Evolutionary conservation across 2,329 filamentous ascomycete species (phyloP).

Genomic region (Saccharata proteae): DNA sequence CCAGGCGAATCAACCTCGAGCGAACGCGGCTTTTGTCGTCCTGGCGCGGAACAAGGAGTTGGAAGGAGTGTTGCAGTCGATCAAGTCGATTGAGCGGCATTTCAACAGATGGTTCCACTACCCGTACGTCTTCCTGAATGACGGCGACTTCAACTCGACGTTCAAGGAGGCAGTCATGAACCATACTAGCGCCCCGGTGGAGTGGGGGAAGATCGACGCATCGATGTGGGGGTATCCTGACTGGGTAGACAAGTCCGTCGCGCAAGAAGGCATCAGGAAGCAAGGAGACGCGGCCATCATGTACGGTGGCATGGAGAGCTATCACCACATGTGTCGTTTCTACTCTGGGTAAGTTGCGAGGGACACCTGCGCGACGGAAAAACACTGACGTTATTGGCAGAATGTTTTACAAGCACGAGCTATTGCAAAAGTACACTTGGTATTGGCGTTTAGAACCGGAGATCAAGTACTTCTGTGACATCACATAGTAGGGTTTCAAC

Average conservation of each 20-base stretch:
- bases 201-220: slow-evolving; percentile 86
- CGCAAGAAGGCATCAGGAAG: slow-evolving; percentile 90
- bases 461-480: slow-evolving; percentile 99
- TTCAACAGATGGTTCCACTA: slow-evolving; percentile 99
- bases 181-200: slow-evolving; percentile 75
- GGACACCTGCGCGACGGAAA: not conserved
- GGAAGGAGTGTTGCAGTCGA: slow-evolving; percentile 87
- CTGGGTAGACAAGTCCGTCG: slow-evolving; percentile 89
- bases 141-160: slow-evolving; percentile 88
- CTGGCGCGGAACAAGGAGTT: slow-evolving; percentile 92
- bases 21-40: slow-evolving; percentile 92
- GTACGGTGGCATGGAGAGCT: slow-evolving; percentile 98
- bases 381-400: slow-evolving; percentile 29
- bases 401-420: slow-evolving; percentile 94
- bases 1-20: slow-evolving; percentile 65
- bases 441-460: slow-evolving; percentile 99
- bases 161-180: slow-evolving; percentile 84
- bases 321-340: slow-evolving; percentile 98
- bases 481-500: slow-evolving; percentile 66
- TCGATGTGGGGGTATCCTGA: slow-evolving; percentile 95
- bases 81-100: slow-evolving; percentile 96
- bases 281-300: slow-evolving; percentile 96
- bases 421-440: slow-evolving; percentile 96
- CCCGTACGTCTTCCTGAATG: slow-evolving; percentile 96
- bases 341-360: slow-evolving; percentile 87